phyloP scores from a whole-genome alignment of 495 filamentous ascomycete species.

The Neurospora sp. region DNA sequence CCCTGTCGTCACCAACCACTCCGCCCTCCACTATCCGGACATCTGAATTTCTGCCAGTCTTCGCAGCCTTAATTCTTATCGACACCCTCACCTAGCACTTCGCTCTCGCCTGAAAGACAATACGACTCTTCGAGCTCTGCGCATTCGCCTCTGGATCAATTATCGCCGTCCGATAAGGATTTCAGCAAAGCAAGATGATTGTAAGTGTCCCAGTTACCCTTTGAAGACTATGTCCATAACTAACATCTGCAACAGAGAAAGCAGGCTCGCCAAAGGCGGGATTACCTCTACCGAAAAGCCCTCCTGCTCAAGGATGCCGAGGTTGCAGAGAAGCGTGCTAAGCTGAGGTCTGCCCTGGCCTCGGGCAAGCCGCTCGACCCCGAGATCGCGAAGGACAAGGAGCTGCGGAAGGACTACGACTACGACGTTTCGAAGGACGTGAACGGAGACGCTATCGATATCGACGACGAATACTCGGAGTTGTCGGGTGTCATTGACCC shows the following conservation, averaged over 20 bases:
- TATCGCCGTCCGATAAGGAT: background rate
- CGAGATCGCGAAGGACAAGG: conserved; percentile 79
- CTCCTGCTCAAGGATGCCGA: conserved; percentile 77
- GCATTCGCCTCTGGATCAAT: background rate
- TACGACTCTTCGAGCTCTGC: background rate
- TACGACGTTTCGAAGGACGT: conserved; percentile 75
- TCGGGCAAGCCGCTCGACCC: conserved; percentile 72
- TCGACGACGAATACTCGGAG: conserved; percentile 72
- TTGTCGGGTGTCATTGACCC: conserved; percentile 24
- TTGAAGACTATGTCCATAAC: background rate
- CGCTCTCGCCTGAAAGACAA: background rate
- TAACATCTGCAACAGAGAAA: conserved; percentile 36
- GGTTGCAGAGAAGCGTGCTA: conserved; percentile 78
- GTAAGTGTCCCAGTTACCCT: conserved; percentile 10
- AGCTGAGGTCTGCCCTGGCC: conserved; percentile 77
- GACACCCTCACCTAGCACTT: background rate
- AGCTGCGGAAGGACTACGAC: conserved; percentile 78
- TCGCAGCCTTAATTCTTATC: background rate
- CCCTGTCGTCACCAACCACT: background rate
- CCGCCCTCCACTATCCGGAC: background rate
- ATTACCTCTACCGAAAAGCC: conserved; percentile 80
- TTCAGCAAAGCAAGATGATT: conserved; percentile 18
- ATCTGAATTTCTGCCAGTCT: background rate
- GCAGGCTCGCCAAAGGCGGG: conserved; percentile 78
- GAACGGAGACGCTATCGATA: conserved; percentile 50